Base-by-base conservation (phyloP, 306 rosid species). In the Carpinus fangiana region DNA sequence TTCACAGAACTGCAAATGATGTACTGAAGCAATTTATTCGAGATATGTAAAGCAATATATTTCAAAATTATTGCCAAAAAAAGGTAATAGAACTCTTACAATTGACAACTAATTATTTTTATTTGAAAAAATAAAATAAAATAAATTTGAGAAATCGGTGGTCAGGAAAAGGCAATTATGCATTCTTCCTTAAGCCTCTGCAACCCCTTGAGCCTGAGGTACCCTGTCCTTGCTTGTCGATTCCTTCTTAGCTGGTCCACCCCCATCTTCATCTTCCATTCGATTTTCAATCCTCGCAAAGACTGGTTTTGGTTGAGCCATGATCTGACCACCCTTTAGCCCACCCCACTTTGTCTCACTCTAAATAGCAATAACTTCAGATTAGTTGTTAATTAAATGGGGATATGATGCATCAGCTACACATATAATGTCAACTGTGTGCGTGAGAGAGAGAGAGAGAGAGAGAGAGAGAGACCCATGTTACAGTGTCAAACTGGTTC, bases 341-440 rank as follows among this genome's bases (percentile, higher is more conserved):
- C 93, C 98, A 54, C 98, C 98, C 98, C 98, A 95, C 75, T 74
- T 48, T 72, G 96, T 92, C 84, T 91, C 98, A 12, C 81, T 79
- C 98, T 91, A 76, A 84, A 85, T 74, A 14, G 46, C 77, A 75
- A 83, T 79, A 75, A 73, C 77, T 57, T 70, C 73, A 11, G 56
- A 73, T 89, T 51, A 89, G 86, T 78, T 66, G 17, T 61, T 4
- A 72, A 68, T 55, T 76, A n/a, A 78, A 71, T 56, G 41, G 67
- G 69, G 79, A 76, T 46, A 54, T 62, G 65, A 78, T 38, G 61
- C 57, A 73, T 12, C 38, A 31, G 16, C 56, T 23, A 34, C 12
- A 47, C 45, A 41, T 41, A 7, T 41, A 41, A 41, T 6, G 45
- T 41, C 45, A 23, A 26, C 23, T 21, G 59, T 5, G 51, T 0